phyloP scores from a whole-genome alignment of 2,329 filamentous ascomycete genomes.

The Xylariales sp. region DNA sequence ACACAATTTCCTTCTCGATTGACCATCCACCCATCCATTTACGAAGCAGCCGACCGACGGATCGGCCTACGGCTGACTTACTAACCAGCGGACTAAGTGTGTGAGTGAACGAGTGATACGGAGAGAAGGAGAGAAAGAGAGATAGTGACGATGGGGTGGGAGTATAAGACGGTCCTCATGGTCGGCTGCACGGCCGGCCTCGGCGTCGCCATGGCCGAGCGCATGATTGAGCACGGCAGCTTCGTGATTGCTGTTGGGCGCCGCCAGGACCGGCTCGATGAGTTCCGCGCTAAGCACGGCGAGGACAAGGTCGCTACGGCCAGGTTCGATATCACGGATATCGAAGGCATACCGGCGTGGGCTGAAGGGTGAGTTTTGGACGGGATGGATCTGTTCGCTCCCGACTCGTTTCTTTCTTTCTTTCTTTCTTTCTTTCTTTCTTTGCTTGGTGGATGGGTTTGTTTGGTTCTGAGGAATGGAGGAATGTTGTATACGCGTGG shows the following conservation, averaged over 20 bases:
- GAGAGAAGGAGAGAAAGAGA: too few species aligned
- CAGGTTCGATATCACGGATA: conserved; percentile 59
- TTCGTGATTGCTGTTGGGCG: conserved; percentile 68
- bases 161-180: conserved; percentile 48
- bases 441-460: too few species aligned
- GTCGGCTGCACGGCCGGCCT: conserved; percentile 49
- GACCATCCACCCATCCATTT: too few species aligned
- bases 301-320: conserved; percentile 54
- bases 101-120: too few species aligned
- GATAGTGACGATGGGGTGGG: conserved; percentile 40
- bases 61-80: too few species aligned
- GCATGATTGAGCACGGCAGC: conserved; percentile 57
- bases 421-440: too few species aligned
- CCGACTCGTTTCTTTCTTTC: too few species aligned
- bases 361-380: conserved; percentile 50
- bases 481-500: too few species aligned
- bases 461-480: too few species aligned
- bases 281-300: conserved; percentile 61
- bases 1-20: too few species aligned
- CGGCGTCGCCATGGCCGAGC: conserved; percentile 47
- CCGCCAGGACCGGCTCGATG: conserved; percentile 63
- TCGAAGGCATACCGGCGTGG: conserved; percentile 56
- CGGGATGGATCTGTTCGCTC: too few species aligned
- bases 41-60: neutral
- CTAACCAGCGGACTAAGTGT: too few species aligned